Percentiles rank a stretch among this genome's conserved stretches.
These are phyloP conservation scores for Aspergillus conjunctus DNA, from an alignment of 495 filamentous ascomycete species.

Conservation along the genomic window DNA sequence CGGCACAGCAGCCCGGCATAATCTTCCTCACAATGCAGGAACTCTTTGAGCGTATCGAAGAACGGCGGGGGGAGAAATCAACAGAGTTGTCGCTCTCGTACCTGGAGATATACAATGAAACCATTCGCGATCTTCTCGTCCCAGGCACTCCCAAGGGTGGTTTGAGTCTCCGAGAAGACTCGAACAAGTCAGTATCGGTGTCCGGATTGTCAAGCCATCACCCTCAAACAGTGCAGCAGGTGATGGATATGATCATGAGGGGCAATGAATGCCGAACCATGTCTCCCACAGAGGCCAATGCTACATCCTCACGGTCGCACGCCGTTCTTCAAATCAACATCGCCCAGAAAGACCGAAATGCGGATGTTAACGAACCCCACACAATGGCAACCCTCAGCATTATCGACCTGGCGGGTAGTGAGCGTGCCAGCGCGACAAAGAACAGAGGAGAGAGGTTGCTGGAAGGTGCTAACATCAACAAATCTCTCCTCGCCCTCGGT, in stretches of 20 bases:
- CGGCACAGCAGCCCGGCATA: slow-evolving; percentile 89
- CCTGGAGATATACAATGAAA: slow-evolving; percentile 99
- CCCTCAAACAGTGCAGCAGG: slow-evolving; percentile 83
- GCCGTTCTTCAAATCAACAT: slow-evolving; percentile 99
- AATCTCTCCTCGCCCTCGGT: slow-evolving; percentile 90
- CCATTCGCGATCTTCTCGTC: slow-evolving; percentile 91
- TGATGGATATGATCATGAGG: slow-evolving; percentile 98
- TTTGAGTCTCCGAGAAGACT: slow-evolving; percentile 92
- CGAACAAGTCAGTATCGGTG: slow-evolving; percentile 90
- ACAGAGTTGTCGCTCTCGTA: slow-evolving; percentile 93
- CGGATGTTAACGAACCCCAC: slow-evolving; percentile 89
- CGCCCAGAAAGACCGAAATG: slow-evolving; percentile 90
- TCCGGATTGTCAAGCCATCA: slow-evolving; percentile 89
- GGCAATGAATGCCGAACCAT: slow-evolving; percentile 95
- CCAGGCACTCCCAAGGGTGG: slow-evolving; percentile 83
- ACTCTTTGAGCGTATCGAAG: slow-evolving; percentile 91
- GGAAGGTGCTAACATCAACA: slow-evolving; percentile 99
- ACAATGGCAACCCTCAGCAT: slow-evolving; percentile 98
- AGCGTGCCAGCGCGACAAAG: slow-evolving; percentile 94
- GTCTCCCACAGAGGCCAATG: slow-evolving; percentile 96
- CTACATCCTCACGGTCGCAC: slow-evolving; percentile 95
- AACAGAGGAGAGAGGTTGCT: slow-evolving; percentile 89
- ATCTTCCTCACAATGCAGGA: slow-evolving; percentile 99
- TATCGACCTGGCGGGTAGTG: slow-evolving; percentile 95
- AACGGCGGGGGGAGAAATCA: slow-evolving; percentile 78